phyloP scores from a whole-genome alignment of 2,329 filamentous ascomycete genomes.

The Colletotrichum orchidophilum region DNA sequence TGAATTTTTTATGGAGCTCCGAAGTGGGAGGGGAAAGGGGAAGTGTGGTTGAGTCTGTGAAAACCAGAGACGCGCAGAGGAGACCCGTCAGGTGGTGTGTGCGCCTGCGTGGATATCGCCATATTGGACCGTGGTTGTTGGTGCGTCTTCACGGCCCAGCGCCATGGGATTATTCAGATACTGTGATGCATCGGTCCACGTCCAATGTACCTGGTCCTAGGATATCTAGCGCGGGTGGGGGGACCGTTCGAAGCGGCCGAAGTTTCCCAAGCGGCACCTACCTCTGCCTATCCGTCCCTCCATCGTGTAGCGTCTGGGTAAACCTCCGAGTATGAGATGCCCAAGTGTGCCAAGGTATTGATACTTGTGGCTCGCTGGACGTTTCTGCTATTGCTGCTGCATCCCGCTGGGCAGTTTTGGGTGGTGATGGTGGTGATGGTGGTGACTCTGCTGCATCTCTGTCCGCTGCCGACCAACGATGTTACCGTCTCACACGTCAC shows the following conservation, averaged over 20 bases:
- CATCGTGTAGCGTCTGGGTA: slow-evolving; percentile 20
- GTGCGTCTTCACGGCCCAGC: neutral
- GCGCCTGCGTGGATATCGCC: neutral
- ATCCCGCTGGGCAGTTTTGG: neutral
- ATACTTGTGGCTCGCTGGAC: neutral
- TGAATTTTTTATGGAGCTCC: neutral
- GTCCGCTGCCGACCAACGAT: slow-evolving; percentile 11
- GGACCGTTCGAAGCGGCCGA: slow-evolving; percentile 20
- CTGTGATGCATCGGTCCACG: neutral
- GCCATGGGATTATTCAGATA: neutral
- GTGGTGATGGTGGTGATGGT: neutral
- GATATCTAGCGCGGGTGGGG: slow-evolving; percentile 8
- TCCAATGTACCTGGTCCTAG: neutral
- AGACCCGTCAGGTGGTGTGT: neutral
- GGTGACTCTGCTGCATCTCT: slow-evolving; percentile 20
- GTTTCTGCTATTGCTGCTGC: neutral
- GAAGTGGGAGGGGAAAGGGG: neutral
- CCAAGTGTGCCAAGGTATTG: neutral
- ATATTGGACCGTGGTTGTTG: neutral
- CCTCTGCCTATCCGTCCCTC: slow-evolving; percentile 30
- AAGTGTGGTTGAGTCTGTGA: too few species aligned
- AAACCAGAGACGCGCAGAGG: neutral
- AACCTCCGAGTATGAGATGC: neutral
- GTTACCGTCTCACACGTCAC: slow-evolving; percentile 1
- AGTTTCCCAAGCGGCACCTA: slow-evolving; percentile 5